phyloP scores from a whole-genome alignment of 192 early-diverging fungal genomes.

The Geranomyces variabilis region DNA sequence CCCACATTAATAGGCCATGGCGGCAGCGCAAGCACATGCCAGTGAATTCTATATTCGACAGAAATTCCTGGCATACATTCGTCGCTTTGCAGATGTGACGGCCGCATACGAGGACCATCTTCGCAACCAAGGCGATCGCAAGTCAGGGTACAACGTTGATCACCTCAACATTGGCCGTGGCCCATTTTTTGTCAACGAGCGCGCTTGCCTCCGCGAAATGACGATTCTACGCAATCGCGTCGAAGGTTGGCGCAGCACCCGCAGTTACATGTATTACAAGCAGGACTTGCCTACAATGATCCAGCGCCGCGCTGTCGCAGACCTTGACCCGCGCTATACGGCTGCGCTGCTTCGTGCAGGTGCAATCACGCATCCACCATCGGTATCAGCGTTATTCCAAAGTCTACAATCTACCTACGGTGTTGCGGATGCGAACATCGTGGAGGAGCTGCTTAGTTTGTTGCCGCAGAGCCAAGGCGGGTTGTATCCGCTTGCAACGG shows the following conservation, averaged over 20 bases:
- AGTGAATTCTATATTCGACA: conserved; percentile 85
- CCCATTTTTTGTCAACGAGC: conserved; percentile 72
- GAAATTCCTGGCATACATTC: conserved; percentile 85
- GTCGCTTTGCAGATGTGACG: conserved; percentile 78
- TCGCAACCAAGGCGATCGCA: conserved; percentile 44
- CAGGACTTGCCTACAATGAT: conserved; percentile 67
- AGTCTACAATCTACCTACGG: conserved; percentile 68
- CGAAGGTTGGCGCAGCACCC: conserved; percentile 84
- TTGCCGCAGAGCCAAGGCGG: conserved; percentile 82
- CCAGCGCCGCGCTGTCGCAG: conserved; percentile 57
- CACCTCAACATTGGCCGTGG: conserved; percentile 69
- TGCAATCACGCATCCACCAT: conserved; percentile 57
- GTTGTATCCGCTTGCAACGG: conserved; percentile 75
- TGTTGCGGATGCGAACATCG: conserved; percentile 71
- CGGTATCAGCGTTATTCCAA: conserved; percentile 71
- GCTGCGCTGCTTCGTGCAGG: conserved; percentile 59
- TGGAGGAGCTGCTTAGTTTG: conserved; percentile 78
- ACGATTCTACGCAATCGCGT: conserved; percentile 73
- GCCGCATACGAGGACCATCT: conserved; percentile 76
- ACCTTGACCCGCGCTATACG: conserved; percentile 74
- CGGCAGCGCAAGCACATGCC: conserved; percentile 80
- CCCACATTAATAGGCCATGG: no score
- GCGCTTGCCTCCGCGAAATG: conserved; percentile 69
- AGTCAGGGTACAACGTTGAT: conserved; percentile 9
- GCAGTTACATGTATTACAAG: conserved; percentile 71